Conservation (phyloP, 2,329 filamentous ascomycete genomes). For the Pseudohalonectria lignicola region DNA sequence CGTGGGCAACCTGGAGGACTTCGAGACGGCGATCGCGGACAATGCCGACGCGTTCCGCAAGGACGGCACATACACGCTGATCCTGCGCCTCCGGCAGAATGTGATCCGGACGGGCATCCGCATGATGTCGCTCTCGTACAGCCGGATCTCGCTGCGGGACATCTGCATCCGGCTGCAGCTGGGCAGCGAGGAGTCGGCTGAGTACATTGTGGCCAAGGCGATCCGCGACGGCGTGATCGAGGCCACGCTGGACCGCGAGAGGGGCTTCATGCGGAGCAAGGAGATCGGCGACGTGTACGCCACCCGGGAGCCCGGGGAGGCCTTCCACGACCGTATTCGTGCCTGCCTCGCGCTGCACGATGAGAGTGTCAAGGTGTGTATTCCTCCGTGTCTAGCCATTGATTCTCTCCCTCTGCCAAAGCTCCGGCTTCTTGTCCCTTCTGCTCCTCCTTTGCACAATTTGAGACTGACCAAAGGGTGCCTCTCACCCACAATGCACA, state of each 20-base stretch:
- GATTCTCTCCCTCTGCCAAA: no score
- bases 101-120: constrained; percentile 99
- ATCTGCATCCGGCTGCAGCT: constrained; percentile 93
- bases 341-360: constrained; percentile 89
- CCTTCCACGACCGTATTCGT: constrained; percentile 92
- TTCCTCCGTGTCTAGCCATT: background rate
- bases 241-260: constrained; percentile 85
- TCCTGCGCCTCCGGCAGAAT: constrained; percentile 90
- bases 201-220: constrained; percentile 98
- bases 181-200: constrained; percentile 91
- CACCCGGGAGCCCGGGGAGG: constrained; percentile 87
- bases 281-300: constrained; percentile 93
- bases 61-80: constrained; percentile 91
- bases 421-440: no score
- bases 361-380: constrained; percentile 86
- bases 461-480: no score
- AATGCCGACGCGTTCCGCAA: constrained; percentile 79
- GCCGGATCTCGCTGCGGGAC: constrained; percentile 89
- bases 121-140: constrained; percentile 98
- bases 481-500: no score
- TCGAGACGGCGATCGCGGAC: constrained; percentile 73
- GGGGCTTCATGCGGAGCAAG: constrained; percentile 97
- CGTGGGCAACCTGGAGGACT: constrained; percentile 90
- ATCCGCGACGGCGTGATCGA: constrained; percentile 97
- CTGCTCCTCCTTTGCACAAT: no score